Base-by-base conservation (phyloP, 495 filamentous ascomycete genomes). In the Talaromyces stipitatus region DNA sequence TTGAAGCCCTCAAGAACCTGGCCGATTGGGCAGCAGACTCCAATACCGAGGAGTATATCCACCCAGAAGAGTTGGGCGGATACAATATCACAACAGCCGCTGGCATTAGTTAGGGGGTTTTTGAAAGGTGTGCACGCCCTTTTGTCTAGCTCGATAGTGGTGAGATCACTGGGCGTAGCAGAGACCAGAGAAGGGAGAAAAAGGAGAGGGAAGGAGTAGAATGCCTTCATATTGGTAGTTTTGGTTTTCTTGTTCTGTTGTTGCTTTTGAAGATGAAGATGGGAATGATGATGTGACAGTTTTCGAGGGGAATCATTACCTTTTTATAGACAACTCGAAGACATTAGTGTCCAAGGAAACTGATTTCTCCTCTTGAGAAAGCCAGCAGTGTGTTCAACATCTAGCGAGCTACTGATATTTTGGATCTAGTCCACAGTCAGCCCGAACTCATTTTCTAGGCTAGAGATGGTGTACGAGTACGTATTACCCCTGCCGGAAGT, bases 61-160 rank as follows among this genome's bases (percentile, higher is more conserved):
- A 55, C 11, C 54, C 54, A 55, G 54, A 55, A 55, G 23, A 55
- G 54, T 12, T 46, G 7, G 22, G 33, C 54, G 20, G 33, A 28
- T 4, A 46, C 38, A 22, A 18, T 28, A 14, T 55, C 36, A 46
- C 54, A 55, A 23, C 54, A 55, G 29, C 54, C 54, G 26, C 6
- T 45, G 8, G 8, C 33, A 16, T 30, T 55, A 20, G 54, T 55
- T 7, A 55, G 2, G 22, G 54, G 33, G 14, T 55, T 46, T 20
- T 45, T 46, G 38, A 27, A 55, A 46, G 54, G 33, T 7, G 24
- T 45, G 12, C 54, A 55, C 8, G 54, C 54, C n/a, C 24, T 43
- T 30, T 43, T 43, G 36, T 43, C 33, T 14, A 55, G 14, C 12
- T 55, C 54, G 26, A 54, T 30, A 26, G 29, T 30, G 23, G 52